Conservation (phyloP, 257 asterid genomes). For the Orobanche coerulescens region DNA sequence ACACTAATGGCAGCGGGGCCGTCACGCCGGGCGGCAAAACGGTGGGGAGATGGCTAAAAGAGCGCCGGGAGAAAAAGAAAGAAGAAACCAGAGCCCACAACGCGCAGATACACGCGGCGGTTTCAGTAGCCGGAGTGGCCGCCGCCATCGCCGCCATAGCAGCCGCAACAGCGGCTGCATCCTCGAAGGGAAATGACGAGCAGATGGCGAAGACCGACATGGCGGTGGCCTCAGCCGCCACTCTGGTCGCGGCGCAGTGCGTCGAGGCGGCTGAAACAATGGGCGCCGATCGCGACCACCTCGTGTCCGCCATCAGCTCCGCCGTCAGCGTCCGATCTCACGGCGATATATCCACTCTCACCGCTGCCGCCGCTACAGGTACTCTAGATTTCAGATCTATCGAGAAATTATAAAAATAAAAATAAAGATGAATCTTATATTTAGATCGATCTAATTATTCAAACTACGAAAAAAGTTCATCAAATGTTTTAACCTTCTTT, state of each 20-base stretch:
- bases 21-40: conserved; percentile 89
- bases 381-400: not conserved
- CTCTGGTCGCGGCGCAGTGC: conserved; percentile 90
- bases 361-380: conserved; percentile 99
- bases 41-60: conserved; percentile 93
- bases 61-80: conserved; percentile 84
- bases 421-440: not conserved
- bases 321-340: conserved; percentile 84
- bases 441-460: not conserved
- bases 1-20: conserved; percentile 23
- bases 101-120: conserved; percentile 87
- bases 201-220: conserved; percentile 72
- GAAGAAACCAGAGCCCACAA: conserved; percentile 87
- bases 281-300: conserved; percentile 96
- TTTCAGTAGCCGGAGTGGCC: conserved; percentile 91
- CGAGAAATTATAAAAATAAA: not conserved
- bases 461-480: not conserved
- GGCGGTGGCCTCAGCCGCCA: conserved; percentile 98
- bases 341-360: conserved; percentile 90
- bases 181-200: conserved; percentile 59
- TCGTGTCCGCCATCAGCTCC: conserved; percentile 86
- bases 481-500: not conserved
- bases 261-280: conserved; percentile 92
- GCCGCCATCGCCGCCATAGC: conserved; percentile 93
- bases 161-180: conserved; percentile 81